These are phyloP conservation scores for Hygrophila difformis DNA, from an alignment of 257 asterid genomes.

Conservation along the genomic window DNA sequence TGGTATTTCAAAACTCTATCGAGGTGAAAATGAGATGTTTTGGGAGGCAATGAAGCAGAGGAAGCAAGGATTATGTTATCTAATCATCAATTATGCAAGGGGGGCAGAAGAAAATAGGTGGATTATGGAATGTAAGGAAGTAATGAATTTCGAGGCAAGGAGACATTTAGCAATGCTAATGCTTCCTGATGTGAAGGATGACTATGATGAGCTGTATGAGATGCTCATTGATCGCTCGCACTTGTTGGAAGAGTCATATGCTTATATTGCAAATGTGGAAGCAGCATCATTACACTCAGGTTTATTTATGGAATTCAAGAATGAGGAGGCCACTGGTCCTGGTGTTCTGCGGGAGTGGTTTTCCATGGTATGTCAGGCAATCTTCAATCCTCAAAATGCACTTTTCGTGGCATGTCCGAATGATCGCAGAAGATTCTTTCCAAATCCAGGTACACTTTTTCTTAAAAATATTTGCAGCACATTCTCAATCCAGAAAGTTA, in stretches of 20 bases:
- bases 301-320: conserved; percentile 89
- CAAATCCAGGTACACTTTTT: conserved; percentile 99
- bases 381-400: conserved; percentile 86
- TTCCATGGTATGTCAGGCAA: conserved; percentile 79
- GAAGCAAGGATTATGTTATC: conserved; percentile 49
- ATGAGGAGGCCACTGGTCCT: conserved; percentile 98
- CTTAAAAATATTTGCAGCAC: no score
- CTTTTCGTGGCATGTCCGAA: conserved; percentile 84
- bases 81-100: conserved; percentile 57
- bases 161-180: conserved; percentile 72
- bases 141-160: conserved; percentile 73
- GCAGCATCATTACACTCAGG: conserved; percentile 64
- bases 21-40: conserved; percentile 48
- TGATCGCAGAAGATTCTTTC: conserved; percentile 91
- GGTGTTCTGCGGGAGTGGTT: conserved; percentile 98
- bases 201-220: conserved; percentile 76
- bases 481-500: no score
- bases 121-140: conserved; percentile 71
- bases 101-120: conserved; percentile 65
- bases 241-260: conserved; percentile 73
- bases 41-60: conserved; percentile 53
- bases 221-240: conserved; percentile 92
- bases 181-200: conserved; percentile 85
- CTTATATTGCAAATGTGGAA: conserved; percentile 60
- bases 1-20: conserved; percentile 46